Evolutionary conservation across 1,139 yeast genomes (phyloP).

Genomic region (Geotrichum carabidarum): DNA sequence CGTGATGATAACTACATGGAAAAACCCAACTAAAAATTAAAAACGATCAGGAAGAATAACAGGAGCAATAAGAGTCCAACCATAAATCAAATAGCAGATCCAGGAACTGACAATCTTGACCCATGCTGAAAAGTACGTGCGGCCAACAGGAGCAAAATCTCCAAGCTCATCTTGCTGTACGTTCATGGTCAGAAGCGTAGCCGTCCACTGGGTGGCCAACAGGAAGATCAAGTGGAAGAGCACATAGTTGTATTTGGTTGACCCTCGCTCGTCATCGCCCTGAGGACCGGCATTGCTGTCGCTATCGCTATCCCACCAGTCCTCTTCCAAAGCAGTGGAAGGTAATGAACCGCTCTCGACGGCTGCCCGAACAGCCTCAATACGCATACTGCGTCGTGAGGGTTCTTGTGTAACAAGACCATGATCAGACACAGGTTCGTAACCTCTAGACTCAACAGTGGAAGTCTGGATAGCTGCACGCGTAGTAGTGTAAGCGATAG

Average conservation of each 20-base stretch:
- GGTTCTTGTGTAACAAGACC: slow-evolving; percentile 50
- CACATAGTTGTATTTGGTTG: slow-evolving; percentile 80
- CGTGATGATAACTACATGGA: slow-evolving; percentile 2
- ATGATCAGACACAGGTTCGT: slow-evolving; percentile 38
- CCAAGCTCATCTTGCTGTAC: slow-evolving; percentile 81
- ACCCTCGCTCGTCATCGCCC: slow-evolving; percentile 57
- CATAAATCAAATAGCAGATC: slow-evolving; percentile 80
- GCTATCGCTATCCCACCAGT: slow-evolving; percentile 43
- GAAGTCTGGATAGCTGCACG: slow-evolving; percentile 74
- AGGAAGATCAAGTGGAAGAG: slow-evolving; percentile 88
- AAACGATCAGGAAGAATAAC: slow-evolving; percentile 86
- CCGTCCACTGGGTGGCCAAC: slow-evolving; percentile 95
- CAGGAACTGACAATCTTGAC: slow-evolving; percentile 88
- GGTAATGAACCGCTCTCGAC: slow-evolving; percentile 94
- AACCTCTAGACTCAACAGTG: slow-evolving; percentile 21
- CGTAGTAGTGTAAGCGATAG: slow-evolving; percentile 95
- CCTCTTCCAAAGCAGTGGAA: slow-evolving; percentile 77
- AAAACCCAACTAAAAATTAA: slow-evolving; percentile 19
- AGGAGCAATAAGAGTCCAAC: slow-evolving; percentile 92
- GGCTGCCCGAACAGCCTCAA: slow-evolving; percentile 86
- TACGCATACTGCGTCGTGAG: slow-evolving; percentile 68
- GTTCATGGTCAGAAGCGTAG: slow-evolving; percentile 85
- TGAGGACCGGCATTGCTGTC: slow-evolving; percentile 30
- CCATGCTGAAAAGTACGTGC: slow-evolving; percentile 95
- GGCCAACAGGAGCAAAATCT: slow-evolving; percentile 92